These are phyloP conservation scores for Sequoiadendron giganteum DNA, from an alignment of 75 land plant genomes.

Conservation along the genomic window DNA sequence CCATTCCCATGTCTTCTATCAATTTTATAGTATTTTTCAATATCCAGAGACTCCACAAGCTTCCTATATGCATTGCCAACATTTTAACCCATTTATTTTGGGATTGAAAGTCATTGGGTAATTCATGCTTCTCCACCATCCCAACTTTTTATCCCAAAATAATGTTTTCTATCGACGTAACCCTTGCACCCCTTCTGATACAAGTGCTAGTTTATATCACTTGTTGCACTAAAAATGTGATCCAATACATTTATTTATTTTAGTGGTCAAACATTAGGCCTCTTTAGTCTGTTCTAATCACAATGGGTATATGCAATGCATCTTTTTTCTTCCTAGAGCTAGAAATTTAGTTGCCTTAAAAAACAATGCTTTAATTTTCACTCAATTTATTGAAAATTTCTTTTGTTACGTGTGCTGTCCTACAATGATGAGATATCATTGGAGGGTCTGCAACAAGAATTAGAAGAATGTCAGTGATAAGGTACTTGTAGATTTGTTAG, in stretches of 20 bases:
- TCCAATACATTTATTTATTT: neutral
- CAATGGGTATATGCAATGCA: neutral
- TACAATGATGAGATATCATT: constrained; percentile 81
- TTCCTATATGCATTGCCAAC: neutral
- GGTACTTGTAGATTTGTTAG: constrained; percentile 19
- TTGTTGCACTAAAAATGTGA: neutral
- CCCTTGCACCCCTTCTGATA: no score
- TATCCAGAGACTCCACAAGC: constrained; percentile 16
- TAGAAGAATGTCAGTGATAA: constrained; percentile 78
- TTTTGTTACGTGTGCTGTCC: neutral
- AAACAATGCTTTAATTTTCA: neutral
- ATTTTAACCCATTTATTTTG: constrained; percentile 11
- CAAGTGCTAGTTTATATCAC: neutral
- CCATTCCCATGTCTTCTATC: neutral
- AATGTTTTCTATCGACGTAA: neutral
- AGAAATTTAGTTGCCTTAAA: neutral
- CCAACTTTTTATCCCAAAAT: no score
- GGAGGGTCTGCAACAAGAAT: constrained; percentile 90
- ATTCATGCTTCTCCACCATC: no score
- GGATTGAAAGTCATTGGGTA: no score
- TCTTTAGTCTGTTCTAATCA: neutral
- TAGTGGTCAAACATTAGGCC: neutral
- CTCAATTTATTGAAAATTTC: neutral
- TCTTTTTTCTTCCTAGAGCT: neutral
- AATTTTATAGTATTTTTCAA: neutral